A percentile compares a stretch with the other conserved stretches of the same genome.
Evolutionary conservation across 257 asterid genomes (phyloP).

Genomic region (Solanum gracilifrons): DNA sequence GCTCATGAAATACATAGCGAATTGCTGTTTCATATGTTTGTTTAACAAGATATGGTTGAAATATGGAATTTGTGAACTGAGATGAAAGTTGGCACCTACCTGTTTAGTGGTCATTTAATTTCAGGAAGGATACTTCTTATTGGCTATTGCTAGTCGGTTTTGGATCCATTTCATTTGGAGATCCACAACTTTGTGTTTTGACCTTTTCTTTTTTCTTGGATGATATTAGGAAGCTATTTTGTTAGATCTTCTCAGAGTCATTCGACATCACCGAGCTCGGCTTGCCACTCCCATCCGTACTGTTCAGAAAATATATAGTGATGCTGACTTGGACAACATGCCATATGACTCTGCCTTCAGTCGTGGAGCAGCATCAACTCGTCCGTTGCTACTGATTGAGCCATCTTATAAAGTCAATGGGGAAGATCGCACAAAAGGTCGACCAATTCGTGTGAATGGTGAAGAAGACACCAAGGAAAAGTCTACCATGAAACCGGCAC

Average conservation of each 20-base stretch:
- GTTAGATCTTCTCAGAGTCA: slow-evolving; percentile 89
- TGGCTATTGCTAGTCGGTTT: background rate
- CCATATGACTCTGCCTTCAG: slow-evolving; percentile 60
- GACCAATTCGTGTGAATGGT: slow-evolving; percentile 33
- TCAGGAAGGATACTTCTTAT: background rate
- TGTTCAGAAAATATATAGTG: slow-evolving; percentile 68
- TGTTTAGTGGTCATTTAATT: background rate
- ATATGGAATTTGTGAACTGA: background rate
- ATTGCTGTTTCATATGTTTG: background rate
- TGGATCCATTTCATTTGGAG: background rate
- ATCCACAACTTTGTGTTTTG: background rate
- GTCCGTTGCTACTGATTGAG: slow-evolving; percentile 59
- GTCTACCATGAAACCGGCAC: slow-evolving; percentile 15
- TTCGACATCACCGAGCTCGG: slow-evolving; percentile 90
- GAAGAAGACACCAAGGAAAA: slow-evolving; percentile 49
- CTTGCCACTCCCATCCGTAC: slow-evolving; percentile 99
- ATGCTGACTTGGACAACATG: slow-evolving; percentile 68
- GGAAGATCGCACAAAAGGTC: slow-evolving; percentile 60
- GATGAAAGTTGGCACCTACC: background rate
- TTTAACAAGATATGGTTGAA: background rate
- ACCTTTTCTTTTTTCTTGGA: background rate
- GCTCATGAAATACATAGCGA: background rate
- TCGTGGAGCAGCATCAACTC: slow-evolving; percentile 41
- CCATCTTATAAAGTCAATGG: slow-evolving; percentile 74
- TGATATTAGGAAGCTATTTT: slow-evolving; percentile 67